phyloP scores from a whole-genome alignment of 2,329 filamentous ascomycete species.

The Neofusicoccum sp. region DNA sequence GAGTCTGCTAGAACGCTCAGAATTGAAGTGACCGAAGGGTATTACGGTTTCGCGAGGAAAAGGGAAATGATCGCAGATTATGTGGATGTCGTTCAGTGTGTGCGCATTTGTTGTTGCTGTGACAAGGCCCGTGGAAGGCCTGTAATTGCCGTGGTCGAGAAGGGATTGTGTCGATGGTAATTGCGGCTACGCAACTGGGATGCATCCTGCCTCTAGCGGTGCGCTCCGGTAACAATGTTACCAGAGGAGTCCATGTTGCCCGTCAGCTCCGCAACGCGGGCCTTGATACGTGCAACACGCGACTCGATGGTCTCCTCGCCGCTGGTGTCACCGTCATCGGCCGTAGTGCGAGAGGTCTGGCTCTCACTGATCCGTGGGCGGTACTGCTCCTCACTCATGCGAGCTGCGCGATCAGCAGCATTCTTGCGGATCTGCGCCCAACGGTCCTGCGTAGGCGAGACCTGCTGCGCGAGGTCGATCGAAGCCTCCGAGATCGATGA shows the following conservation, averaged over 20 bases:
- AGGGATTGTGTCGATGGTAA: neutral
- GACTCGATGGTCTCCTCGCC: conserved; percentile 97
- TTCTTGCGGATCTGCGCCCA: conserved; percentile 98
- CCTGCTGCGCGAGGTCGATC: conserved; percentile 37
- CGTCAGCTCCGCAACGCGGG: conserved; percentile 90
- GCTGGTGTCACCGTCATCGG: conserved; percentile 83
- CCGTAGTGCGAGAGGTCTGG: conserved; percentile 52
- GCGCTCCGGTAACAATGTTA: conserved; percentile 16
- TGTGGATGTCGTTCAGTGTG: neutral
- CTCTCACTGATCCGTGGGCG: conserved; percentile 50
- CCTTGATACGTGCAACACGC: conserved; percentile 95
- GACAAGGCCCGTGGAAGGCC: neutral
- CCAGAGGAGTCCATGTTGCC: conserved; percentile 62
- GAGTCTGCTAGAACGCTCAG: neutral
- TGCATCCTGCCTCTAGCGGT: neutral
- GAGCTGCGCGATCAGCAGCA: conserved; percentile 74
- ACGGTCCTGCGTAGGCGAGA: conserved; percentile 61
- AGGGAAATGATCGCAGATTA: neutral
- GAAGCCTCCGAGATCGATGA: conserved; percentile 39
- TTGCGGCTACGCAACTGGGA: neutral
- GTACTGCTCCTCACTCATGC: conserved; percentile 63
- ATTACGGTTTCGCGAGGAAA: neutral
- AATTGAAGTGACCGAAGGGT: neutral
- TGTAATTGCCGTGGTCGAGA: neutral
- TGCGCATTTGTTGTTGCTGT: neutral